Percentiles rank a stretch among this genome's conserved stretches.
Conservation (phyloP, 2,329 filamentous ascomycete genomes). For the Talaromyces marneffei region DNA sequence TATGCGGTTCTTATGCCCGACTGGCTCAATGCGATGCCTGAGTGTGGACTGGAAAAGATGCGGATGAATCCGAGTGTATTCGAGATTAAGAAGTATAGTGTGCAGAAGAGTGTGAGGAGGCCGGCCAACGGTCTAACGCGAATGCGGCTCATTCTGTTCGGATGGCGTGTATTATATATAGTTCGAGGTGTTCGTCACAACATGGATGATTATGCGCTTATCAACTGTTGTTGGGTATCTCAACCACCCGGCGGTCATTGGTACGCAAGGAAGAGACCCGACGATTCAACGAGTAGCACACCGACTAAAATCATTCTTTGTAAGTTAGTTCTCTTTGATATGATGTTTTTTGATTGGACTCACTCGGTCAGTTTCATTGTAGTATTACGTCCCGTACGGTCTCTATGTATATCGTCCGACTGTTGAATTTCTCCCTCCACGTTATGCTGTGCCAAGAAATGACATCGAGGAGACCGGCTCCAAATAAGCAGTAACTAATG, state of each 20-base stretch:
- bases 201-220: neutral
- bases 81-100: neutral
- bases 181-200: too few relatives aligned
- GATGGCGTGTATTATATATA: neutral
- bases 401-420: neutral
- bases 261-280: neutral
- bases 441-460: neutral
- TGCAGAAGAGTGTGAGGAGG: neutral
- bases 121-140: constrained; percentile 5
- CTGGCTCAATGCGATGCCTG: constrained; percentile 10
- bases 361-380: neutral
- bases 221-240: neutral
- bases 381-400: too few relatives aligned
- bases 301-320: neutral
- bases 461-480: neutral
- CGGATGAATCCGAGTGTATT: constrained; percentile 1
- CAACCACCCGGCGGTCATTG: neutral
- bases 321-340: neutral
- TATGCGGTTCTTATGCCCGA: constrained; percentile 4
- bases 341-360: neutral
- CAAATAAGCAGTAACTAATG: neutral
- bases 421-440: neutral
- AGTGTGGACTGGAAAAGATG: constrained; percentile 11
- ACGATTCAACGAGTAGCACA: neutral
- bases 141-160: neutral